These are phyloP conservation scores for Xylaria sp. DNA, from an alignment of 2,329 filamentous ascomycete species.

Conservation along the genomic window DNA sequence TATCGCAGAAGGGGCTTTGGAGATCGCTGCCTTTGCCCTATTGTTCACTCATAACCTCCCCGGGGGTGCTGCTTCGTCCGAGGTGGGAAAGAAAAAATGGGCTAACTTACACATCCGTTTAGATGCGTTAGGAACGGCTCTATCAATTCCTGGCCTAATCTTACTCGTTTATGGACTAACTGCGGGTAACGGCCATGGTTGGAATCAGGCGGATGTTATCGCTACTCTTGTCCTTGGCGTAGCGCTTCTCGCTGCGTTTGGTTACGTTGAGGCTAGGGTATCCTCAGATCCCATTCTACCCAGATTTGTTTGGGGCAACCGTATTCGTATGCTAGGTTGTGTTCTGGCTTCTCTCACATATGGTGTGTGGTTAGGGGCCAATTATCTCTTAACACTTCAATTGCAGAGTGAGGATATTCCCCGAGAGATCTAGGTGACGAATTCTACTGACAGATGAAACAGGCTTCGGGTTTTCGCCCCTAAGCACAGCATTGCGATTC, in stretches of 20 bases:
- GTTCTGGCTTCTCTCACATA: slow-evolving; percentile 8
- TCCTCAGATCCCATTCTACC: slow-evolving; percentile 10
- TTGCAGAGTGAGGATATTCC: slow-evolving; percentile 1
- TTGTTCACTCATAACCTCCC: neutral
- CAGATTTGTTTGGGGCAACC: slow-evolving; percentile 4
- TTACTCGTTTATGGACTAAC: slow-evolving; percentile 11
- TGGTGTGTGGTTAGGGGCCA: neutral
- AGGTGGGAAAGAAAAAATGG: neutral
- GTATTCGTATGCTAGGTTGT: slow-evolving; percentile 3
- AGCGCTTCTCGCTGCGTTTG: slow-evolving; percentile 5
- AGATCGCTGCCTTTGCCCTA: slow-evolving; percentile 6
- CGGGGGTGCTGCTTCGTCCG: neutral
- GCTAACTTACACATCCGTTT: neutral
- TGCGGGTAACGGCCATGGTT: slow-evolving; percentile 9
- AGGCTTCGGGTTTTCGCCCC: slow-evolving; percentile 20
- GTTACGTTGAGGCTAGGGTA: slow-evolving; percentile 7
- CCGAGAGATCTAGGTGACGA: neutral
- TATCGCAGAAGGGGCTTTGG: slow-evolving; percentile 12
- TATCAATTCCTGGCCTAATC: slow-evolving; percentile 4
- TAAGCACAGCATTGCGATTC: slow-evolving; percentile 10
- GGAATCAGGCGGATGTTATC: slow-evolving; percentile 5
- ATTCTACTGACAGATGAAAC: neutral
- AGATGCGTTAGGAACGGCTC: neutral
- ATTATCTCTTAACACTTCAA: slow-evolving; percentile 16
- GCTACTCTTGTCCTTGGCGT: slow-evolving; percentile 2